A percentile compares a stretch with the other conserved stretches of the same genome.
Evolutionary conservation across 1,139 yeast species (phyloP).

Genomic region (Zygotorulaspora mrakii): DNA sequence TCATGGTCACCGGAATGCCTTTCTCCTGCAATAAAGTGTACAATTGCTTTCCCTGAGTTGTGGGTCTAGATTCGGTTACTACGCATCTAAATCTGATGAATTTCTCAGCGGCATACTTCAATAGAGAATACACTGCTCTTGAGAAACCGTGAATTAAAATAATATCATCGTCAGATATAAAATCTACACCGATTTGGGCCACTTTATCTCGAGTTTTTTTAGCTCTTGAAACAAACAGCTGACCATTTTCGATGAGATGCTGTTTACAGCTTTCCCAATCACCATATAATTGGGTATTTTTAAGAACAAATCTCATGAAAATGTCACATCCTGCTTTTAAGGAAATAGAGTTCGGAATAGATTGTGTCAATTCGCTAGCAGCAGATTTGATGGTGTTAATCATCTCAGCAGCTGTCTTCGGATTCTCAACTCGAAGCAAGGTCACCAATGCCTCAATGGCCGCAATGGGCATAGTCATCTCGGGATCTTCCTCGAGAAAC

Average conservation of each 20-base stretch:
- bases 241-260: constrained; percentile 90
- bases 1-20: constrained; percentile 88
- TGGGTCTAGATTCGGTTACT: constrained; percentile 90
- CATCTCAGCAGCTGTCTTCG: constrained; percentile 89
- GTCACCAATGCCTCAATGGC: constrained; percentile 94
- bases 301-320: constrained; percentile 85
- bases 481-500: constrained; percentile 81
- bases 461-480: constrained; percentile 98
- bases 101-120: constrained; percentile 69
- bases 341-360: constrained; percentile 87
- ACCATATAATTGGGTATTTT: constrained; percentile 82
- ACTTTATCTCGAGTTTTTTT: constrained; percentile 83
- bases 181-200: constrained; percentile 83
- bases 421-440: constrained; percentile 73
- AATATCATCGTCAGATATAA: constrained; percentile 88
- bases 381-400: constrained; percentile 77
- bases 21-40: constrained; percentile 62
- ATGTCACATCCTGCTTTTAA: constrained; percentile 96
- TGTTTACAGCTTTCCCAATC: constrained; percentile 96
- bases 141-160: constrained; percentile 89
- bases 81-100: constrained; percentile 82
- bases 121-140: constrained; percentile 78
- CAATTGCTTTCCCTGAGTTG: constrained; percentile 74
- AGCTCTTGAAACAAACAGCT: constrained; percentile 85
- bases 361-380: constrained; percentile 64